phyloP scores from a whole-genome alignment of 495 filamentous ascomycete species.

The Clohesyomyces aquaticus region DNA sequence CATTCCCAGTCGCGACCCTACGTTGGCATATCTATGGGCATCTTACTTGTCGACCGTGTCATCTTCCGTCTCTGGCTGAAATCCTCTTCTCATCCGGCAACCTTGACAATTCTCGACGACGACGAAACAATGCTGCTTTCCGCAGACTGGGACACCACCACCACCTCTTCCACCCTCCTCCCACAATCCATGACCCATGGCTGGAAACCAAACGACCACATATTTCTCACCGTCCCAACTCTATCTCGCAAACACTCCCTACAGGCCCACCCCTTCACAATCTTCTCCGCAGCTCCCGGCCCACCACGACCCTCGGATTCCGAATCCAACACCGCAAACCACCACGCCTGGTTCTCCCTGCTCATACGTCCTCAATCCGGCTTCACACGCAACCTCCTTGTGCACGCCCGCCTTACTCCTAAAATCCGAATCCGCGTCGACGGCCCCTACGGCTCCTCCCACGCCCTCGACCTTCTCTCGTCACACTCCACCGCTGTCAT shows the following conservation, averaged over 20 bases:
- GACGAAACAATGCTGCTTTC: slow-evolving; percentile 56
- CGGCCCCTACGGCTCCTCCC: slow-evolving; percentile 62
- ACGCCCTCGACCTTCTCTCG: slow-evolving; percentile 50
- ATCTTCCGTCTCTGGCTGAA: slow-evolving; percentile 58
- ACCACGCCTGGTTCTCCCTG: slow-evolving; percentile 54
- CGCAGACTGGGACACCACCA: slow-evolving; percentile 40
- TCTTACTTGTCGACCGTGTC: slow-evolving; percentile 63
- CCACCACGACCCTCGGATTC: slow-evolving; percentile 6
- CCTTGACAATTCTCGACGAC: slow-evolving; percentile 55
- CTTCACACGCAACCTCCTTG: slow-evolving; percentile 60
- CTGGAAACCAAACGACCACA: slow-evolving; percentile 62
- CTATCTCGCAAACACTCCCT: slow-evolving; percentile 53
- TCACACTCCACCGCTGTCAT: slow-evolving; percentile 53
- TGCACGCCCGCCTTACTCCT: slow-evolving; percentile 50
- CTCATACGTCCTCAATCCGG: slow-evolving; percentile 60
- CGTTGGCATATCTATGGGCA: slow-evolving; percentile 51
- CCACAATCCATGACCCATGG: slow-evolving; percentile 50
- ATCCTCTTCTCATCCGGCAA: slow-evolving; percentile 49
- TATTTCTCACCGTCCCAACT: slow-evolving; percentile 60
- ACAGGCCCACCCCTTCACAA: slow-evolving; percentile 65
- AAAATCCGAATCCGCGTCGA: slow-evolving; percentile 52
- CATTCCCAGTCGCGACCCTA: slow-evolving; percentile 48
- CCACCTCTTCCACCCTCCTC: slow-evolving; percentile 7
- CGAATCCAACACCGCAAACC: neutral
- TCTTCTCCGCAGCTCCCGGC: slow-evolving; percentile 56